Evolutionary conservation across 306 rosid species (phyloP), one percentile per base, ranked within the genome.

Genomic region (Cicer arietinum): DNA sequence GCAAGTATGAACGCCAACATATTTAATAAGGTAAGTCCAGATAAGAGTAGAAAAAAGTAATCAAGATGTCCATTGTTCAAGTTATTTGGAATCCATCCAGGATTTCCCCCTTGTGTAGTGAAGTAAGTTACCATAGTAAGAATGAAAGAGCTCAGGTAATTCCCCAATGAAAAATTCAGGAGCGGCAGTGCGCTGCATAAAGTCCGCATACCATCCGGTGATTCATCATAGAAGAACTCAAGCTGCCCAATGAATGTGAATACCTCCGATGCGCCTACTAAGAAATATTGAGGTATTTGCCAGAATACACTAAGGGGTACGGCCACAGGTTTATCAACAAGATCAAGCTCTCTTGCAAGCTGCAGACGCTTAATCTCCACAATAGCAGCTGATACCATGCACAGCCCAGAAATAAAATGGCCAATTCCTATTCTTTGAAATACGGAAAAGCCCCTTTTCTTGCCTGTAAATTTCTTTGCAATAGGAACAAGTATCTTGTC

Each of bases 41-140:
- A 92, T 71, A 92, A 81, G 39, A 94, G 92, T 88, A 89, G 90
- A 87, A 94, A 91, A 81, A 82, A 91, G 67, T 87, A 89, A 81
- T 94, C 96, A 0, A 94, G 84, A 85, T 92, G 99, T 12, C 96
- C 96, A 5, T 51, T 64, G 10, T 94, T 94, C 89, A 90, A 75
- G 83, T 94, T 94, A 82, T 94, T 92, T 0, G 96, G 82, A 73
- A 94, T 92, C 97, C 97, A 94, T 66, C 97, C 97, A 6, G 47
- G 7, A 0, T 57, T 73, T 71, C 97, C 95, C 1, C 88, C 85
- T 51, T 13, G 83, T 50, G 99, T 90, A 7, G 96, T 87, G 9
- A 90, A 80, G 86, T 90, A 92, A 52, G 89, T 87, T 39, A 92
- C 97, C 0, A 90, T 0, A 4, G 97, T 89, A n/a, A 94, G 85